Evolutionary conservation across 805 yeast genomes (phyloP), one percentile per base, ranked within the genome.

Genomic region (Barnettozyma wickerhamii): DNA sequence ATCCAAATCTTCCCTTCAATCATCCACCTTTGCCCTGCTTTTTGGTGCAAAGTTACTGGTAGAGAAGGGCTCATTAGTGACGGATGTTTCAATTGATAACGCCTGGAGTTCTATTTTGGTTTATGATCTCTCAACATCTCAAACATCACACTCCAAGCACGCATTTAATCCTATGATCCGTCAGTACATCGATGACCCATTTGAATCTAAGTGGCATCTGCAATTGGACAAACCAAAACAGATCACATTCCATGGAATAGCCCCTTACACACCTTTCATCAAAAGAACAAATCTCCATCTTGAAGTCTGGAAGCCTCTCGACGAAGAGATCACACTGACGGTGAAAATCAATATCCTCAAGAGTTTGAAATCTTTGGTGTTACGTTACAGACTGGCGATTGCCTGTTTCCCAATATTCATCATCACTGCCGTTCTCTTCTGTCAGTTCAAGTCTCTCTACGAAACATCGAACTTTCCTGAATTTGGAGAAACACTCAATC

Each of bases 191-290:
- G 64, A 68, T 10, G 79, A 77, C 27, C 84, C 85, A 1, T 72
- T 65, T 50, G 96, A 90, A 57, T 72, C 87, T 0, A 88, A 87
- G 62, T 90, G 91, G 89, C 84, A 80, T 52, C 61, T 83, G 7
- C 71, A 80, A 41, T 44, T 80, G 1, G 57, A 65, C 6, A 57
- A 65, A 4, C 58, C 18, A 60, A 67, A 67, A 43, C 65, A 53
- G 44, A 58, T 69, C 29, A 64, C 64, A 37, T 61, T 69, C 29
- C 91, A 85, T 54, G 83, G 85, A 21, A 70, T 77, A 19, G 79
- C 93, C 0, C 91, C 90, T 3, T 84, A 64, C 52, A 72, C 79
- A 2, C 89, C 93, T 5, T 79, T 69, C 42, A 36, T 30, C 20
- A 27, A 41, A 19, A 23, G 33, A 4, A 41, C 47, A 37, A 60